Base-by-base conservation (phyloP, 2,329 filamentous ascomycete species). In the Alternaria conjuncta region DNA sequence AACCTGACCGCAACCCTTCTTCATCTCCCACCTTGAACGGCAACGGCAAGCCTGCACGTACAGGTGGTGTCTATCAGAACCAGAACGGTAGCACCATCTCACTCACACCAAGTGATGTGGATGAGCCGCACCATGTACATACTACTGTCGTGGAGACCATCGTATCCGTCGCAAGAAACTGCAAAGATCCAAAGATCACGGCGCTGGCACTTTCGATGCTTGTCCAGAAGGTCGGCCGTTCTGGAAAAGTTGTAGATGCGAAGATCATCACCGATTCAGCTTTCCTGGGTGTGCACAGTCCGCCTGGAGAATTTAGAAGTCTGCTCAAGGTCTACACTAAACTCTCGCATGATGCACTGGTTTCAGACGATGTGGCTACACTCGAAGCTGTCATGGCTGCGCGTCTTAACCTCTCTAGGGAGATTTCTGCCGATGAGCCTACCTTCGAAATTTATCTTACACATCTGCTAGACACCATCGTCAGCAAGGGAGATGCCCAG, bases 181-280 rank as follows among this genome's bases (percentile, higher is more conserved):
- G 90, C 76, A 87, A 91, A 51, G 94, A 99, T 73, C 90, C 93
- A 63, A 97, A 97, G 81, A 97, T 99, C 57, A 96, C 92, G 7
- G 94, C 94, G 6, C 84, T 99, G 56, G 95, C 94, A 3, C 92
- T 97, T 72, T 96, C 94, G 1, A 97, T 99, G 90, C 88, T 99
- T 23, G 82, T 97, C n/a, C 96, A 99, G 76, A 98, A 99, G 79
- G 88, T 98, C 61, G 90, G 91, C 64, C 95, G 96, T 79, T 89
- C 97, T 59, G 96, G 89, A 74, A 85, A 88, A 63, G 83, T 87
- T 5, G 92, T 97, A 3, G 94, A 98, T 82, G 89, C 91, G 28
- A 90, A 91, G 59, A 96, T 99, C 63, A 90, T 98, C 58, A 89
- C 88, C 15, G 94, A 96, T 64, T 90, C 93, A 7, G 93, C 94